Base-by-base conservation (phyloP, 2,329 filamentous ascomycete species). In the Hypoxylon sp. region DNA sequence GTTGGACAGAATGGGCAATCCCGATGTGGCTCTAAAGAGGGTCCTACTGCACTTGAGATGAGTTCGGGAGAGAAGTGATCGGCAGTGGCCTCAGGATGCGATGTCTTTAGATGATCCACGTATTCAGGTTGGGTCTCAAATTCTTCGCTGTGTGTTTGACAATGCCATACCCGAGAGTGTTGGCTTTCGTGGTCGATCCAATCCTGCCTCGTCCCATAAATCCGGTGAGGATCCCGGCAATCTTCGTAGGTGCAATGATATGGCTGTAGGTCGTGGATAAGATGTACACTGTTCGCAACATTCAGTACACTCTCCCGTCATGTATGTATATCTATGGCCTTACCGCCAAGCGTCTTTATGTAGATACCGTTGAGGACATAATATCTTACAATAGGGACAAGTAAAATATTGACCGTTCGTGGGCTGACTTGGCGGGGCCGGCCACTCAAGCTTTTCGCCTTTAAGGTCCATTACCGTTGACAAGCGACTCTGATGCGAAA, bases 161-260 rank as follows among this genome's bases (percentile, higher is more conserved):
- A 73, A 29, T 65, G 55, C 69, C 69, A 73, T 1, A 70, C 64
- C 2, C 59, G 46, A 4, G 31, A 47, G 35, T 73, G 71, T 31
- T 67, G 67, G 37, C 35, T 63, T 42, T 73, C 71, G n/a, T 73
- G 71, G 17, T 71, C 51, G n/a, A 72, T 55, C 69, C 69, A 73
- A 26, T 72, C 71, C 44, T 70, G 55, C 22, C 37, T 66, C 3
- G 52, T 48, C 5, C 60, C 62, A 44, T 73, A 73, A 0, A 70
- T 48, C 3, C 67, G 59, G 29, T 67, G n/a, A 17, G 67, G 64
- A 22, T 71, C 69, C 17, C 42, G 17, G 11, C 71, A 73, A 19
- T 57, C 47, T 55, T 70, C 48, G 31, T 73, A 72, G 2, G 71
- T 73, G 53, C 71, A 73, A 14, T 66, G 59, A 51, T 73, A 73